Percentiles rank a stretch among this genome's conserved stretches.
phyloP scores from a whole-genome alignment of 345 rosid genomes.

The Erodium maritimum region DNA sequence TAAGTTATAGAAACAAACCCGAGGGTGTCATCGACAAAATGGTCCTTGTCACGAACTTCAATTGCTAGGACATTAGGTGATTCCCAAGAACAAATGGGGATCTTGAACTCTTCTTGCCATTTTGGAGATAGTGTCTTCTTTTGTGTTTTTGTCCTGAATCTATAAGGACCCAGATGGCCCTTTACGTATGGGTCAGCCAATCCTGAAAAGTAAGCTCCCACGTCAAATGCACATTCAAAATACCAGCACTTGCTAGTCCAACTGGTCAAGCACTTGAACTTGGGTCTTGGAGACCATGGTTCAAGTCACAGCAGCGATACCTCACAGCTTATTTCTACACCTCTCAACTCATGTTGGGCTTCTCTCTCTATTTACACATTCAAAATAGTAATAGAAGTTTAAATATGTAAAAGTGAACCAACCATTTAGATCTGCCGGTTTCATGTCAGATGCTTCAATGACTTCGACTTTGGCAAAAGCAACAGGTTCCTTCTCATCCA shows the following conservation, averaged over 20 bases:
- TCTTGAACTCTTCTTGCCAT: slow-evolving; percentile 81
- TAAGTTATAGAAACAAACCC: slow-evolving; percentile 46
- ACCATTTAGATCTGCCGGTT: slow-evolving; percentile 86
- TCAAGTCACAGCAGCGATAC: too few relatives aligned
- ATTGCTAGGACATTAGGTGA: slow-evolving; percentile 42
- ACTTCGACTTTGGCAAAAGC: slow-evolving; percentile 72
- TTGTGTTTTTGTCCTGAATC: slow-evolving; percentile 55
- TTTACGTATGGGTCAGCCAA: slow-evolving; percentile 91
- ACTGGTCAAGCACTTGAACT: too few relatives aligned
- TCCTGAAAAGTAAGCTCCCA: slow-evolving; percentile 37
- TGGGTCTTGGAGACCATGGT: too few relatives aligned
- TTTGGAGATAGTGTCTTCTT: slow-evolving; percentile 71
- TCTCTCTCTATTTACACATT: too few relatives aligned
- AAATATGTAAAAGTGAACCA: slow-evolving; percentile 9
- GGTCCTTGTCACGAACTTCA: slow-evolving; percentile 85
- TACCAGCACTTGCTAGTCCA: too few relatives aligned
- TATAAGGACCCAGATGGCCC: slow-evolving; percentile 73
- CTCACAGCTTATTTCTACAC: too few relatives aligned
- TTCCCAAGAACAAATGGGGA: slow-evolving; percentile 79
- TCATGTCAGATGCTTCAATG: slow-evolving; percentile 69
- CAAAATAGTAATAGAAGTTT: neutral
- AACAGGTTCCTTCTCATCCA: slow-evolving; percentile 68
- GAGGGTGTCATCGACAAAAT: slow-evolving; percentile 60
- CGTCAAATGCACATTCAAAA: neutral
- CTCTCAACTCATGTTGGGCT: too few relatives aligned